These are phyloP conservation scores for Aspergillus caelatus DNA, from an alignment of 2,329 filamentous ascomycete species.

Conservation along the genomic window DNA sequence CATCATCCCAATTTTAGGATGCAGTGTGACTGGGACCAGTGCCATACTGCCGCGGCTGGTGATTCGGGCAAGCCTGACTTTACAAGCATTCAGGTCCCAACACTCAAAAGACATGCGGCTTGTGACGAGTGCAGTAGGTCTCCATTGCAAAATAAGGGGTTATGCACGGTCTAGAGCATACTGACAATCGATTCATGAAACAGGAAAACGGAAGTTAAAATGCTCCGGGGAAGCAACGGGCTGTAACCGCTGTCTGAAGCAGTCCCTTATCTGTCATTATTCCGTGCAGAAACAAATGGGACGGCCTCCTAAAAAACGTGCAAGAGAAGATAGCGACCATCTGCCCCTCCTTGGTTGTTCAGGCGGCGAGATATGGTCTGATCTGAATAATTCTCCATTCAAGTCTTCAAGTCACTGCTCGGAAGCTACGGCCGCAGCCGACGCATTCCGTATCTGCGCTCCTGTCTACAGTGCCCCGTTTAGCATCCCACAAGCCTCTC, in stretches of 20 bases:
- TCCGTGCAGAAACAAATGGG: slow-evolving; percentile 54
- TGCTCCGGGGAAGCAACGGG: slow-evolving; percentile 50
- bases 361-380: slow-evolving; percentile 26
- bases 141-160: slow-evolving; percentile 8
- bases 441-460: slow-evolving; percentile 34
- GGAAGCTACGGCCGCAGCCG: slow-evolving; percentile 21
- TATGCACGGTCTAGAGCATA: slow-evolving; percentile 4
- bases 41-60: slow-evolving; percentile 9
- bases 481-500: slow-evolving; percentile 16
- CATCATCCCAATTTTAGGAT: slow-evolving; percentile 8
- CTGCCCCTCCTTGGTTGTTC: slow-evolving; percentile 17
- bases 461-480: slow-evolving; percentile 26
- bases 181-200: slow-evolving; percentile 17
- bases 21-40: slow-evolving; percentile 17
- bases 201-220: slow-evolving; percentile 52
- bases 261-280: slow-evolving; percentile 48
- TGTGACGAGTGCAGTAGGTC: slow-evolving; percentile 54
- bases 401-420: slow-evolving; percentile 18
- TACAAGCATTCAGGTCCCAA: slow-evolving; percentile 20
- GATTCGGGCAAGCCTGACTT: slow-evolving; percentile 11
- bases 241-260: slow-evolving; percentile 47
- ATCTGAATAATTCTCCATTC: slow-evolving; percentile 24
- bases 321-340: slow-evolving; percentile 35
- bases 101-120: slow-evolving; percentile 48
- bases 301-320: slow-evolving; percentile 47